Conservation (phyloP, 2,329 filamentous ascomycete genomes). For the Talaromyces rugulosus region DNA sequence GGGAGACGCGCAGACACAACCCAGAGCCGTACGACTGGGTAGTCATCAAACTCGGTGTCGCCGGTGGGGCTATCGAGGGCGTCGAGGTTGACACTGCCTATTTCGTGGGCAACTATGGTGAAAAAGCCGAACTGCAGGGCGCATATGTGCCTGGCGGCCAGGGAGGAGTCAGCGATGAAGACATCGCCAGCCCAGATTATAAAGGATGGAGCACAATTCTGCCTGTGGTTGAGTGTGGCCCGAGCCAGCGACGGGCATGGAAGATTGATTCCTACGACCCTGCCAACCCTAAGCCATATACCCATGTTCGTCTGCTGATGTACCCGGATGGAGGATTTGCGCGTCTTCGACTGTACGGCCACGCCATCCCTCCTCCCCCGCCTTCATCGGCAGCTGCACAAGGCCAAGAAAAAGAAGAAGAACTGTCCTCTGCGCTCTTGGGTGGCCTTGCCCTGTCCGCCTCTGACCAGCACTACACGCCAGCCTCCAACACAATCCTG, state of each 20-base stretch:
- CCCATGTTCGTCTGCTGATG: slow-evolving; percentile 42
- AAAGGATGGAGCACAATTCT: slow-evolving; percentile 37
- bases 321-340: slow-evolving; percentile 46
- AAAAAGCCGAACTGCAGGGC: slow-evolving; percentile 38
- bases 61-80: slow-evolving; percentile 34
- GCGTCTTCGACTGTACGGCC: slow-evolving; percentile 39
- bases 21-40: slow-evolving; percentile 56
- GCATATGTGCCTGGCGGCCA: slow-evolving; percentile 19
- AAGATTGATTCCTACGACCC: slow-evolving; percentile 23
- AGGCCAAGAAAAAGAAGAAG: slow-evolving; percentile 29
- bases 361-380: slow-evolving; percentile 33
- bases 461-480: slow-evolving; percentile 41
- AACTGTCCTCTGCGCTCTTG: slow-evolving; percentile 38
- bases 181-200: slow-evolving; percentile 30
- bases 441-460: slow-evolving; percentile 37
- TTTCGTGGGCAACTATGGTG: slow-evolving; percentile 45
- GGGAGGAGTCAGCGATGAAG: slow-evolving; percentile 21
- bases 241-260: slow-evolving; percentile 41
- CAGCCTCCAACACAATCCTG: slow-evolving; percentile 36
- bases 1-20: slow-evolving; percentile 62
- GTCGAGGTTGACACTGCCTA: slow-evolving; percentile 43
- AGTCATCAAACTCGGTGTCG: slow-evolving; percentile 55
- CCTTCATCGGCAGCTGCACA: slow-evolving; percentile 4
- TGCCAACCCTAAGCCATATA: slow-evolving; percentile 31
- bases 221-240: slow-evolving; percentile 34